Conservation (phyloP, 2,329 filamentous ascomycete genomes). For the Claviceps maximensis region DNA sequence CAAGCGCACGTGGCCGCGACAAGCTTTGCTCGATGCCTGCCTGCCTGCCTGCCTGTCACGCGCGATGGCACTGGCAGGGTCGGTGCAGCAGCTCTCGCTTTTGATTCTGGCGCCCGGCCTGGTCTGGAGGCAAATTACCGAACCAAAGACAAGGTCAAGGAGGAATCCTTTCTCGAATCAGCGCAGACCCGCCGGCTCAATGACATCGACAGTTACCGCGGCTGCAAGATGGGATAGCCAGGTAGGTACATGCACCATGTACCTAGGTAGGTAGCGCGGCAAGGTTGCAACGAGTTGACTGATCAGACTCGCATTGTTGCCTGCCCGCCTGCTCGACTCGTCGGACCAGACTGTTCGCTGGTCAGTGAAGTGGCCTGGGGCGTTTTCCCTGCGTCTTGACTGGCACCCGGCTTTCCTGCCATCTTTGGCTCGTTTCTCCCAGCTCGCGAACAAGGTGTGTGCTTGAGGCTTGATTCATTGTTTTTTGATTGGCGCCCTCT, state of each 20-base stretch:
- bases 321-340: background rate
- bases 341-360: background rate
- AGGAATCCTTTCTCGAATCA: slow-evolving; percentile 8
- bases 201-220: background rate
- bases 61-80: too few relatives aligned
- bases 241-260: background rate
- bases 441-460: slow-evolving; percentile 1
- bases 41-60: too few relatives aligned
- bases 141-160: background rate
- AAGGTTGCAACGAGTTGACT: background rate
- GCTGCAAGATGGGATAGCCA: background rate
- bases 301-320: background rate
- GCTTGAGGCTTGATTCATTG: background rate
- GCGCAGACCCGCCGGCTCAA: background rate
- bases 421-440: background rate
- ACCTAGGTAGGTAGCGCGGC: background rate
- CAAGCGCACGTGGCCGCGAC: too few relatives aligned
- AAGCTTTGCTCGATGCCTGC: too few relatives aligned
- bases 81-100: background rate
- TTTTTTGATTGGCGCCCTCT: slow-evolving; percentile 6
- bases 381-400: background rate
- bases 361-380: background rate
- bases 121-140: slow-evolving; percentile 3
- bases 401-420: background rate
- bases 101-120: slow-evolving; percentile 1